Conservation (phyloP, 2,329 filamentous ascomycete genomes). For the Colletotrichum gigasporum region DNA sequence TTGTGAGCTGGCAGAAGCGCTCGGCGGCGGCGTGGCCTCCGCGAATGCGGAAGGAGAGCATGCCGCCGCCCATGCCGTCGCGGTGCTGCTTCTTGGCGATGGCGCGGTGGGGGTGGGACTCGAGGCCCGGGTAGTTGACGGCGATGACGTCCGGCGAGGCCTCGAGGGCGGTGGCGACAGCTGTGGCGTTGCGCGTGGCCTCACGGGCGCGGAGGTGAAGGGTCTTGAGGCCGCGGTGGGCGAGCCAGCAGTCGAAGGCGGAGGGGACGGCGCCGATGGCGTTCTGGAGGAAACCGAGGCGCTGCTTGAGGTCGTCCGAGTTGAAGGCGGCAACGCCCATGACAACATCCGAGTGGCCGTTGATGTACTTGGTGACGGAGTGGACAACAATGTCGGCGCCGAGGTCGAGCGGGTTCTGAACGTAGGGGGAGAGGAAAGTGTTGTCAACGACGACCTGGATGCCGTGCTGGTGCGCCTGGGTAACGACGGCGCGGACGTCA, state of each 20-base stretch:
- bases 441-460: slow-evolving; percentile 99
- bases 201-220: slow-evolving; percentile 91
- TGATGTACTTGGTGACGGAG: slow-evolving; percentile 99
- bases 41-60: slow-evolving; percentile 94
- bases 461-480: slow-evolving; percentile 84
- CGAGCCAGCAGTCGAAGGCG: slow-evolving; percentile 97
- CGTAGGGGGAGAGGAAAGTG: slow-evolving; percentile 95
- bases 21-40: slow-evolving; percentile 88
- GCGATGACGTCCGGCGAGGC: slow-evolving; percentile 82
- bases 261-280: slow-evolving; percentile 95
- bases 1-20: slow-evolving; percentile 89
- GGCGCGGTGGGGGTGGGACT: slow-evolving; percentile 84
- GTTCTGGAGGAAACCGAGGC: slow-evolving; percentile 93
- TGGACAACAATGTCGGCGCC: slow-evolving; percentile 97
- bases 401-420: slow-evolving; percentile 95
- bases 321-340: slow-evolving; percentile 99
- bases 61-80: slow-evolving; percentile 92
- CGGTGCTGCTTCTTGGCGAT: slow-evolving; percentile 94
- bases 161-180: slow-evolving; percentile 81
- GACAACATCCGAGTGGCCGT: slow-evolving; percentile 94
- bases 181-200: slow-evolving; percentile 82
- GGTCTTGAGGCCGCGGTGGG: slow-evolving; percentile 95
- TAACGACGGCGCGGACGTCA: slow-evolving; percentile 87
- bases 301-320: slow-evolving; percentile 78
- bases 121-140: slow-evolving; percentile 94